Evolutionary conservation across 768 basidiomycete genomes (phyloP), one percentile per base, ranked within the genome.

Genomic region (Boletus rubescentipes): DNA sequence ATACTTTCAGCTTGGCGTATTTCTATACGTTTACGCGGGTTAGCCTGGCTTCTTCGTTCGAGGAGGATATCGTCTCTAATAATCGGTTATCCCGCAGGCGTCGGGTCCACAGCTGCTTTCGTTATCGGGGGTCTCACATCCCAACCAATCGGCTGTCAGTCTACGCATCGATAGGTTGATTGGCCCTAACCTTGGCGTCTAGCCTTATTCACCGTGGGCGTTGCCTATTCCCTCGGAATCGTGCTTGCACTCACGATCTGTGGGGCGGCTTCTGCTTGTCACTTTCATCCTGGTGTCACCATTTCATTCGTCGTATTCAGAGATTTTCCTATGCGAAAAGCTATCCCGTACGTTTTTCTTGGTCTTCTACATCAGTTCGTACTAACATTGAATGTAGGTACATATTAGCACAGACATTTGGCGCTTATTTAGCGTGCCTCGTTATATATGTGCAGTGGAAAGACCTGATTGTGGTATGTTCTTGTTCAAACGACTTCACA

Each of bases 241-340:
- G 58, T 84, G 14, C 75, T 86, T 45, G 86, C 86, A 1, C 63
- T 87, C 47, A 65, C 69, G 9, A 67, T 84, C 26, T 84, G 79
- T 46, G 70, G 69, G 5, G 65, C 78, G 16, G 77, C 84, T 1
- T 86, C 83, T 12, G 83, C 82, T 11, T 80, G 84, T 20, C 86
- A 88, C 61, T 82, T 88, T 65, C 84, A 77, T 49, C 90, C 89
- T 2, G 77, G 79, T 44, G 75, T 88, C 20, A 83, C 85, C 4
- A 71, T 87, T 43, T 68, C 77, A 9, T 69, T 78, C 39, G 70
- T 75, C 16, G 10, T 86, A 14, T 80, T 82, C 73, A 80, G 72
- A 54, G 78, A 77, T 1, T 84, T 86, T 67, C 82, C 86, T 2
- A 49, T 67, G 12, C 48, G 63, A 41, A 87, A 84, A 52, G 84